Base-by-base conservation (phyloP, 2,329 filamentous ascomycete genomes). In the Pestalotiopsis sp. region DNA sequence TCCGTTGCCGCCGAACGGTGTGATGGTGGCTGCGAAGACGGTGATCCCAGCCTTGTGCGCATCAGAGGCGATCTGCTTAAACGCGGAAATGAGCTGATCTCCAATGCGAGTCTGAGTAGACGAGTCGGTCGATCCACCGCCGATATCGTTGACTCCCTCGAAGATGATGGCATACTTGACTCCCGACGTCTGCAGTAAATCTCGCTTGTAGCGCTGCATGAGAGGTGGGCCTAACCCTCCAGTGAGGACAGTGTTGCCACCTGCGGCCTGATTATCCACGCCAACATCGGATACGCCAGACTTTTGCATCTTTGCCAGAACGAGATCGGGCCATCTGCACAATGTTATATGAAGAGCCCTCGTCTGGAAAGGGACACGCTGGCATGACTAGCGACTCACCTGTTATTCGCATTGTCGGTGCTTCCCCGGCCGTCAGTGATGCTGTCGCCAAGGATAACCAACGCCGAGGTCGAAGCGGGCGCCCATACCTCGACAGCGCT, bases 91-190 rank as follows among this genome's bases (percentile, higher is more conserved):
- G 2, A 92, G 78, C 2, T 78, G 73, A 66, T 85, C 83, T 14
- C 83, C 87, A 11, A 90, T 79, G 3, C 77, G 74, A 3, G 77
- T 77, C 73, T 91, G 89, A 0, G 83, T 82, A 1, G 75, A 77
- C 1, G 79, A 61, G 25, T 85, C 85, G 0, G 84, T 73, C 1
- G 79, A 78, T 0, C 83, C 85, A 1, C 77, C 80, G 3, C 90
- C 90, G 68, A 93, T 91, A 73, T 92, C 90, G 74, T 92, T 92
- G 36, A 92, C 89, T 23, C 90, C 90, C 76, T 91, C 88, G 75
- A 91, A 92, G 49, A 92, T 83, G 80, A 92, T 84, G 25, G 86
- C 86, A 73, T 90, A 91, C 72, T 82, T 82, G 2, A 89, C 85
- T 3, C 87, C 87, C 0, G 86, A 82, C 39, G 88, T 86, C 0